A percentile compares a stretch with the other conserved stretches of the same genome.
Evolutionary conservation across 2,329 filamentous ascomycete genomes (phyloP).

Genomic region (Fulvia fulva): DNA sequence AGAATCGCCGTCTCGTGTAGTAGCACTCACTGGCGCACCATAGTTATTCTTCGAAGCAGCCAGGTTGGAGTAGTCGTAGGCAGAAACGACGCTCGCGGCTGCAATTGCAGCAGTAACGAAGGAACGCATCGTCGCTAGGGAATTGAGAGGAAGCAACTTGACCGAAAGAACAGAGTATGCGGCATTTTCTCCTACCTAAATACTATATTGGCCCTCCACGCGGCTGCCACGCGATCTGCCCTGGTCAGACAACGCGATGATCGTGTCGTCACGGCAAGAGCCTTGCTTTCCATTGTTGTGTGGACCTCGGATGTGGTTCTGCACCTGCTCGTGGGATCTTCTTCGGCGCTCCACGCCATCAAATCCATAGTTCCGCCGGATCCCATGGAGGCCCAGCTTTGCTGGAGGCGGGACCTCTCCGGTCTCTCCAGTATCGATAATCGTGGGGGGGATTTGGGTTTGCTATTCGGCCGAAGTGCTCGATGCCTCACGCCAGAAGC

Average conservation of each 20-base stretch:
- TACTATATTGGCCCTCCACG: background rate
- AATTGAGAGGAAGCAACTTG: conserved; percentile 1
- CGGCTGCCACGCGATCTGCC: background rate
- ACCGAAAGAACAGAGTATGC: background rate
- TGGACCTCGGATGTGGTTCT: background rate
- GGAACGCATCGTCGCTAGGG: conserved; percentile 11
- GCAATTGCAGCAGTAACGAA: conserved; percentile 11
- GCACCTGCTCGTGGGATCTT: background rate
- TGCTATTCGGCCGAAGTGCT: background rate
- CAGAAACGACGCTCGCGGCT: conserved; percentile 9
- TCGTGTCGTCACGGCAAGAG: background rate
- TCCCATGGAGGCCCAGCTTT: conserved; percentile 5
- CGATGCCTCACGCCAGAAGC: background rate
- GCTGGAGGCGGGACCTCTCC: background rate
- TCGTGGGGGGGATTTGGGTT: background rate
- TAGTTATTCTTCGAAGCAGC: conserved; percentile 21
- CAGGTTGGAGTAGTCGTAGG: conserved; percentile 19
- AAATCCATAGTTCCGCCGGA: conserved; percentile 1
- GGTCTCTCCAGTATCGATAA: background rate
- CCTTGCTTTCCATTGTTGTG: background rate
- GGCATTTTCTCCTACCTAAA: background rate
- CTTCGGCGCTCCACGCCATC: conserved; percentile 6
- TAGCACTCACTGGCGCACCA: conserved; percentile 17
- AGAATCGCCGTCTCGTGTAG: background rate
- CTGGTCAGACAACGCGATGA: background rate